These are phyloP conservation scores for Fonsecaea pugnacius DNA, from an alignment of 2,329 filamentous ascomycete species.

Conservation along the genomic window DNA sequence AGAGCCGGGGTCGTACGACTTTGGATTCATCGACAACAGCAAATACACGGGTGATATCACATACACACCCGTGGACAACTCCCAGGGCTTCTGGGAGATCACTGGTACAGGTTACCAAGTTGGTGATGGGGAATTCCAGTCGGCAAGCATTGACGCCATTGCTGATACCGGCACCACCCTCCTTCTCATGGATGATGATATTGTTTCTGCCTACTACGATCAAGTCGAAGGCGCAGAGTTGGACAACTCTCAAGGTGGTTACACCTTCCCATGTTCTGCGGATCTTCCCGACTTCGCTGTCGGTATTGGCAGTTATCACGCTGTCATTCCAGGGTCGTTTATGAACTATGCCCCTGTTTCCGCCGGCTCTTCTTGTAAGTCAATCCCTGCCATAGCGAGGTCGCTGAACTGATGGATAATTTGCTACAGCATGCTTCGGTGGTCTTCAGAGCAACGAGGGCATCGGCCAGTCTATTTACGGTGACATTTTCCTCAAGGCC, in stretches of 20 bases:
- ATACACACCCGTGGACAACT: slow-evolving; percentile 59
- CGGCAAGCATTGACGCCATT: slow-evolving; percentile 58
- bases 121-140: slow-evolving; percentile 50
- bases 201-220: slow-evolving; percentile 65
- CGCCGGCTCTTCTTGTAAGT: slow-evolving; percentile 32
- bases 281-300: slow-evolving; percentile 60
- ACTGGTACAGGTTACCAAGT: slow-evolving; percentile 61
- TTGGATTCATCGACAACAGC: slow-evolving; percentile 62
- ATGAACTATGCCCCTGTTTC: slow-evolving; percentile 52
- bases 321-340: slow-evolving; percentile 58
- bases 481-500: slow-evolving; percentile 78
- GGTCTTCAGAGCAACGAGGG: slow-evolving; percentile 69
- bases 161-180: slow-evolving; percentile 74
- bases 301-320: slow-evolving; percentile 55
- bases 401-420: not conserved
- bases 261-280: slow-evolving; percentile 55
- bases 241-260: slow-evolving; percentile 34
- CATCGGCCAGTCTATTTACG: slow-evolving; percentile 69
- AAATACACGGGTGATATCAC: slow-evolving; percentile 64
- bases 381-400: not conserved
- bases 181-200: slow-evolving; percentile 59
- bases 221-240: slow-evolving; percentile 56
- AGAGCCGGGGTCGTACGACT: slow-evolving; percentile 59
- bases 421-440: slow-evolving; percentile 65
- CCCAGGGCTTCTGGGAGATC: slow-evolving; percentile 68